Conservation (phyloP, 306 rosid species). For the Cercis canadensis region DNA sequence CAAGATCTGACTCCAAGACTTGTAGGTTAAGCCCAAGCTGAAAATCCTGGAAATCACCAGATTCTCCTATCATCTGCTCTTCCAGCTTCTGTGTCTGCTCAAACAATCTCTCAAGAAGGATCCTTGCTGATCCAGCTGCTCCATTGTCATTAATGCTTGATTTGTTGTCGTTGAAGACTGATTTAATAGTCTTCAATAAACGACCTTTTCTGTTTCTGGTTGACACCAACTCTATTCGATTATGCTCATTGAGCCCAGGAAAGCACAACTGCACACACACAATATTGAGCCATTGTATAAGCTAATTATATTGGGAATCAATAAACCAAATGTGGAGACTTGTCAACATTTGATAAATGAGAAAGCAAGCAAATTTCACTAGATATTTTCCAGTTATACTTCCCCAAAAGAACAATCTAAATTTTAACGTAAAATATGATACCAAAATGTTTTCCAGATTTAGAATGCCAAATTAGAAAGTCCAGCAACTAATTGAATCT, state of each 20-base stretch:
- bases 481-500: too few relatives aligned
- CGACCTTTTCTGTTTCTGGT: constrained; percentile 35
- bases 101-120: constrained; percentile 83
- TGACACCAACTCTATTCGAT: constrained; percentile 38
- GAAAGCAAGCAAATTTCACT: not conserved
- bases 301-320: not conserved
- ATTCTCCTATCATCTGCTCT: constrained; percentile 53
- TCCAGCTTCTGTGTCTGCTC: constrained; percentile 81
- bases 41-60: constrained; percentile 46
- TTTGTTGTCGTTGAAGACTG: too few relatives aligned
- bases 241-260: constrained; percentile 41
- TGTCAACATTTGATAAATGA: not conserved
- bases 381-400: not conserved
- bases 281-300: constrained; percentile 21
- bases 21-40: constrained; percentile 62
- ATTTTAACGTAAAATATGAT: too few relatives aligned
- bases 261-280: constrained; percentile 61
- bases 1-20: constrained; percentile 71
- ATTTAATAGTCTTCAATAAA: constrained; percentile 43
- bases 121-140: constrained; percentile 72
- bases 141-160: constrained; percentile 52
- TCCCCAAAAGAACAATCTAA: too few relatives aligned
- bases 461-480: too few relatives aligned
- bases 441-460: too few relatives aligned
- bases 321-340: not conserved